These are phyloP conservation scores for Earliella scabrosa DNA, from an alignment of 1,284 basidiomycete species.

Conservation along the genomic window DNA sequence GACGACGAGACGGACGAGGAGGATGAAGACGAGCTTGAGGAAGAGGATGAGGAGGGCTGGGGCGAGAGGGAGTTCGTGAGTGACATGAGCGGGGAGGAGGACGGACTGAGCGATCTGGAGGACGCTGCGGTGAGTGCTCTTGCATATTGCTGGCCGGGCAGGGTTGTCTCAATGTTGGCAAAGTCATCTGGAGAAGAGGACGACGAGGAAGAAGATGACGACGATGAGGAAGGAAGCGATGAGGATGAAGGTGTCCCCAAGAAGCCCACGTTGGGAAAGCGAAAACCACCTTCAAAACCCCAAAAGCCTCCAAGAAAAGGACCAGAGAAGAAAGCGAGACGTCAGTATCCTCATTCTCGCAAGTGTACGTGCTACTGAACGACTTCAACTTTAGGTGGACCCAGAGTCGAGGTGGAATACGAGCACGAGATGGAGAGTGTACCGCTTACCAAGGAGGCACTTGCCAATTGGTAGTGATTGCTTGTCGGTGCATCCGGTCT, in stretches of 20 bases:
- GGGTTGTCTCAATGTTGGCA: constrained; percentile 5
- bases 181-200: constrained; percentile 35
- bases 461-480: constrained; percentile 69
- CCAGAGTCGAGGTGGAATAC: constrained; percentile 94
- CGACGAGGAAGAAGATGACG: constrained; percentile 34
- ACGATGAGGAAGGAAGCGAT: constrained; percentile 35
- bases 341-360: constrained; percentile 41
- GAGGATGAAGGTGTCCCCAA: constrained; percentile 32
- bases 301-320: constrained; percentile 51
- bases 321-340: constrained; percentile 61
- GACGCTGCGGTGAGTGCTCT: constrained; percentile 56
- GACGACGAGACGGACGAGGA: constrained; percentile 58
- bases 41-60: constrained; percentile 63
- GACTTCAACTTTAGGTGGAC: constrained; percentile 54
- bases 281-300: constrained; percentile 53
- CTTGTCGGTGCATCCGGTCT: too few species aligned
- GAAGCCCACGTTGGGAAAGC: constrained; percentile 63
- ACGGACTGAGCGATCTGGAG: constrained; percentile 76
- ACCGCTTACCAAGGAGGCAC: constrained; percentile 58
- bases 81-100: constrained; percentile 74
- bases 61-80: constrained; percentile 87
- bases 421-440: constrained; percentile 85
- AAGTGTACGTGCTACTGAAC: constrained; percentile 11
- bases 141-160: constrained; percentile 21
- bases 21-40: constrained; percentile 60